Base-by-base conservation (phyloP, 2,329 filamentous ascomycete genomes). In the Talaromyces sp. region DNA sequence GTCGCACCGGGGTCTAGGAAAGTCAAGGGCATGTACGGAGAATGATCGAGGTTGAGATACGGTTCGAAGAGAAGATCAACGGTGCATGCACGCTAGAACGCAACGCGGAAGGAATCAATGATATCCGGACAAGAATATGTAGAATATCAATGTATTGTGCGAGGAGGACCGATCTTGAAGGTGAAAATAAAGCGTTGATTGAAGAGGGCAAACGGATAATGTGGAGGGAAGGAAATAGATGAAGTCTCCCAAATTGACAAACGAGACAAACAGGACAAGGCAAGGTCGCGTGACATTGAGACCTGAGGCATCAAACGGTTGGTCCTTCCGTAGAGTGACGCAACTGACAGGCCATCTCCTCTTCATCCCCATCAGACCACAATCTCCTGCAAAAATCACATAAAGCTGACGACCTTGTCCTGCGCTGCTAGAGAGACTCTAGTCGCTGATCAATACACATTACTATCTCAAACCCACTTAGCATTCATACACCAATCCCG, bases 281-380 rank as follows among this genome's bases (percentile, higher is more conserved):
- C 28, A 21, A 23, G 50, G 60, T 59, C 54, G 55, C 54, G 59
- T 61, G 59, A 61, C 48, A 31, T 61, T 11, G 59, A 61, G 18
- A 55, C 59, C 59, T 61, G 42, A 61, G 59, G 59, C 44, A 50
- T 0, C 31, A 28, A 33, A 23, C 46, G 58, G 37, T 16, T 16
- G 8, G 9, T 14, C 35, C 18, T 21, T 12, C 57, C 16, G 42
- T 14, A 7, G 42, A 42, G 66, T 68, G 65, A 67, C 64, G 66
- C 58, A 60, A 37, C 18, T 50, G 65, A 21, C 54, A 25, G 33
- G 21, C 54, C 21, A 28, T 33, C 16, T 52, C 33, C 18, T 39
- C 33, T 50, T 2, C 14, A 31, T 21, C 25, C 21, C 9, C 50
- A 37, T 54, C 50, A 54, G 50, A 54, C 28, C n/a, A 54, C 50